These are phyloP conservation scores for Blastobotrys americana DNA, from an alignment of 805 yeast genomes.

Conservation along the genomic window DNA sequence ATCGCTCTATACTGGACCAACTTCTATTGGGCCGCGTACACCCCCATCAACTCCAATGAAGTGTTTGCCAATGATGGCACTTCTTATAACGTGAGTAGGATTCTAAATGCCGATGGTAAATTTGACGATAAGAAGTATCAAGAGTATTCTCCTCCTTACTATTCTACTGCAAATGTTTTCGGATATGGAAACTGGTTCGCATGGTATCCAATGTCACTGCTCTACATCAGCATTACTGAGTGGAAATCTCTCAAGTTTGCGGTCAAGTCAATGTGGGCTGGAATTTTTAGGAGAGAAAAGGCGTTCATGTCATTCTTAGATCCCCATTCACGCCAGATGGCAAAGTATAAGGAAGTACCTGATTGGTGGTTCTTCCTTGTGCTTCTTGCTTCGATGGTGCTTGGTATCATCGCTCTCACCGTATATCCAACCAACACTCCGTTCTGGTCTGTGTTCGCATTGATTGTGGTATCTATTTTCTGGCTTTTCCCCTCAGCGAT, in stretches of 20 bases:
- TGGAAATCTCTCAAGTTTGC: conserved; percentile 23
- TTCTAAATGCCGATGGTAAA: conserved; percentile 32
- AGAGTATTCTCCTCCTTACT: conserved; percentile 49
- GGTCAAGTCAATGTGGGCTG: conserved; percentile 16
- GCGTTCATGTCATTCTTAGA: conserved; percentile 30
- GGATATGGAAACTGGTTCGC: conserved; percentile 47
- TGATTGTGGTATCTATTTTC: conserved; percentile 45
- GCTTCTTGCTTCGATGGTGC: conserved; percentile 37
- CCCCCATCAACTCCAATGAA: conserved; percentile 52
- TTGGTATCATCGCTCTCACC: conserved; percentile 39
- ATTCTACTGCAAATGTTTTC: conserved; percentile 47
- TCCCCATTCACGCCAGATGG: conserved; percentile 46
- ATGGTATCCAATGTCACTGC: conserved; percentile 45
- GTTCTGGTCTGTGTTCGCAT: conserved; percentile 55
- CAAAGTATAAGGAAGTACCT: conserved; percentile 45
- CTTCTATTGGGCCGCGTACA: conserved; percentile 47
- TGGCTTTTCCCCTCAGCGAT: conserved; percentile 45
- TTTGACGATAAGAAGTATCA: conserved; percentile 41
- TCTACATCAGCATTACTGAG: conserved; percentile 31
- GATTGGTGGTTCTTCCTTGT: conserved; percentile 43
- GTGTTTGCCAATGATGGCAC: conserved; percentile 49
- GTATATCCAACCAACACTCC: conserved; percentile 38
- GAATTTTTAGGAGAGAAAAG: background rate
- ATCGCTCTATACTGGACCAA: conserved; percentile 3
- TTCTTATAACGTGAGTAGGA: conserved; percentile 40